phyloP scores from a whole-genome alignment of 495 filamentous ascomycete species.

The Podospora tetraspora region DNA sequence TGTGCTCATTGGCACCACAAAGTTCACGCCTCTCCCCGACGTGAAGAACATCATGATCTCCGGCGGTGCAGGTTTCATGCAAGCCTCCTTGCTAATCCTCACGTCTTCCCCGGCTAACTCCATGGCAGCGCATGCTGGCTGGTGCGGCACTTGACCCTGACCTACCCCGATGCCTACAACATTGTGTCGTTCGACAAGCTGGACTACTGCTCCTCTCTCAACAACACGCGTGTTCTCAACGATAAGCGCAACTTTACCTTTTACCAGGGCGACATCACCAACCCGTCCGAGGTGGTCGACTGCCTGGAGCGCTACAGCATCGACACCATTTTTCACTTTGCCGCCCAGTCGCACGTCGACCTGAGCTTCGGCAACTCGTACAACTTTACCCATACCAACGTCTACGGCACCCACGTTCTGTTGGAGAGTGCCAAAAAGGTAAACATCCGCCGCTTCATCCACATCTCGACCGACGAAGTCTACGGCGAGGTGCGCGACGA shows the following conservation, averaged over 20 bases:
- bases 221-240: conserved; percentile 60
- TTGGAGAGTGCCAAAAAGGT: conserved; percentile 61
- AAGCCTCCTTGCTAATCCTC: neutral
- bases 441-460: conserved; percentile 61
- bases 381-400: conserved; percentile 64
- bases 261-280: conserved; percentile 64
- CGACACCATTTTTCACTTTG: conserved; percentile 73
- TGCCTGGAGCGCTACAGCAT: conserved; percentile 58
- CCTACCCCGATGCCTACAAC: conserved; percentile 63
- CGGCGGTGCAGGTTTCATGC: conserved; percentile 66
- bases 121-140: conserved; percentile 56
- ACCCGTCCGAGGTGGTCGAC: conserved; percentile 53
- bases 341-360: conserved; percentile 70
- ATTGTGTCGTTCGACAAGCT: conserved; percentile 73
- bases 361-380: conserved; percentile 67
- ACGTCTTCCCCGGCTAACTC: neutral
- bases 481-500: conserved; percentile 66
- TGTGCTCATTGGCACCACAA: conserved; percentile 56
- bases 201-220: conserved; percentile 65
- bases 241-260: conserved; percentile 65
- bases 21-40: conserved; percentile 56
- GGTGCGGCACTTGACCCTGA: conserved; percentile 61
- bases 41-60: conserved; percentile 70
- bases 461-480: conserved; percentile 72
- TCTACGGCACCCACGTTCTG: conserved; percentile 67